Conservation (phyloP, 2,329 filamentous ascomycete genomes). For the Thyridium curvatum region DNA sequence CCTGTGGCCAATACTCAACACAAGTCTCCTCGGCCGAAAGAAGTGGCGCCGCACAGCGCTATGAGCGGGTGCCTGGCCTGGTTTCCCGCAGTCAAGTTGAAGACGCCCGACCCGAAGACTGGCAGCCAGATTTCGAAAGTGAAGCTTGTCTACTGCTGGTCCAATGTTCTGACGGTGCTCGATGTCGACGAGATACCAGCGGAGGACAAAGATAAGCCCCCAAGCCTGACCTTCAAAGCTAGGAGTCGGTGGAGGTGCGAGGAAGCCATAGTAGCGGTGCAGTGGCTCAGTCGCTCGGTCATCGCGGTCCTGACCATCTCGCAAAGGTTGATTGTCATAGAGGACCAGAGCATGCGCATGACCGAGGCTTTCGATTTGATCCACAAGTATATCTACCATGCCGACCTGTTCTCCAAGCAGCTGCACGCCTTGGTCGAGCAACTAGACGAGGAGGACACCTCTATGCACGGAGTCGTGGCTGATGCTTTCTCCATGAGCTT, state of each 20-base stretch:
- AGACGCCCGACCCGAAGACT: conserved; percentile 61
- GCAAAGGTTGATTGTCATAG: conserved; percentile 84
- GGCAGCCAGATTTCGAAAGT: conserved; percentile 68
- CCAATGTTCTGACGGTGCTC: conserved; percentile 89
- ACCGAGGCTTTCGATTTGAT: conserved; percentile 93
- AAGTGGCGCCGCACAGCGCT: conserved; percentile 81
- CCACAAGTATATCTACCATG: conserved; percentile 86
- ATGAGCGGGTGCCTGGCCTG: conserved; percentile 93
- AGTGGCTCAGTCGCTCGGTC: conserved; percentile 94
- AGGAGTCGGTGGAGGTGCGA: conserved; percentile 89
- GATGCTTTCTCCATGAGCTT: conserved; percentile 99
- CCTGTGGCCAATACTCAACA: conserved; percentile 94
- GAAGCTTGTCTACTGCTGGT: conserved; percentile 97
- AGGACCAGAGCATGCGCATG: conserved; percentile 76
- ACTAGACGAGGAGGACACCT: conserved; percentile 76
- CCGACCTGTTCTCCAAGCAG: conserved; percentile 84
- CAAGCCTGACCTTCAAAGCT: conserved; percentile 71
- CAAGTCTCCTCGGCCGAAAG: conserved; percentile 85
- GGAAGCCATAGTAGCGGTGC: conserved; percentile 91
- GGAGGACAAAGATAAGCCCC: conserved; percentile 69
- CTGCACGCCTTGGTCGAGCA: conserved; percentile 81
- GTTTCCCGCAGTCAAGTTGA: conserved; percentile 94
- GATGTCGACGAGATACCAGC: conserved; percentile 72
- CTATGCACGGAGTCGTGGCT: conserved; percentile 92
- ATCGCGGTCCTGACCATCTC: conserved; percentile 89